Evolutionary conservation across 78 protist genomes (phyloP), one percentile per base, ranked within the genome.

Genomic region (Anaeramoeba ignava): DNA sequence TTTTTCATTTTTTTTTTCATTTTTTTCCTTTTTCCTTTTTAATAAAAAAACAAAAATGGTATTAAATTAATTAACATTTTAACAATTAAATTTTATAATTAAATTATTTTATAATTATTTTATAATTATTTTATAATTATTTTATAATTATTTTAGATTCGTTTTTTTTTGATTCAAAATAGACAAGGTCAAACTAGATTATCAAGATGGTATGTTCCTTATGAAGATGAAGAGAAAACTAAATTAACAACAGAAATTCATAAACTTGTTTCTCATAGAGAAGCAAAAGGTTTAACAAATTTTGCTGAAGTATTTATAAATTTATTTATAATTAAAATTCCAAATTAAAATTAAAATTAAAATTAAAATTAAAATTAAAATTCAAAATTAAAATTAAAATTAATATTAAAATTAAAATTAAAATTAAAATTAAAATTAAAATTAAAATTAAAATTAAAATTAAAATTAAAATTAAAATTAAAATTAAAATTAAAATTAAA

Each of bases 161-260:
- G 93, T 40, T 98, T 92, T 87, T 27, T 98, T 37, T 79, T 97
- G 33, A 90, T 98, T 3, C 97, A 96, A 82, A 98, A 98, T 84
- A 84, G 98, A 34, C 94, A 92, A 78, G 99, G 99, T 73, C 97
- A 96, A 86, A 96, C 99, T 0, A 94, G 99, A 3, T 85, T 96
- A 33, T 80, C 95, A 38, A 97, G 97, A 40, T 95, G 93, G 93
- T 84, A 78, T 39, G 81, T 86, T 68, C 90, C 97, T 27, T 94
- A 83, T 78, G 93, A 88, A 1, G 97, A 96, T 23, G 98, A 93
- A 0, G 99, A 98, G 84, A 94, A 94, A 88, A 79, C 68, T 40
- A 86, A 90, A 82, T 40, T 93, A 3, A 90, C 94, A 42, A 78
- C 42, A 33, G 99, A 98, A 81, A 89, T 95, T 23, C 95, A 95